A percentile compares a stretch with the other conserved stretches of the same genome.
Evolutionary conservation across 164 flowering plant species (phyloP).

Genomic region (Saururus chinensis): DNA sequence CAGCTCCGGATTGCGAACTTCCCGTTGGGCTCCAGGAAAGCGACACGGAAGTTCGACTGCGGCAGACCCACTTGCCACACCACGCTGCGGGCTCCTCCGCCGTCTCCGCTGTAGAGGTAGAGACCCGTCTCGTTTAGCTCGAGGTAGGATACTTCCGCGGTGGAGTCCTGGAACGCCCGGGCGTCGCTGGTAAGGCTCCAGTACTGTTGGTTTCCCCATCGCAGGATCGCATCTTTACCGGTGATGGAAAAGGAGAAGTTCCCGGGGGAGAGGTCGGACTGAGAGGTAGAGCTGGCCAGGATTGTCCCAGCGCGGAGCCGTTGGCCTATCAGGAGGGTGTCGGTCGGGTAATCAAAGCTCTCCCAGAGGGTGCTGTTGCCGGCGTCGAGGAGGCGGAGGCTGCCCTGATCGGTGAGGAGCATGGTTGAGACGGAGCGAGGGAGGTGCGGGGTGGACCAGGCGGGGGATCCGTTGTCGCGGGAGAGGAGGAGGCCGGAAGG

Average conservation of each 20-base stretch:
- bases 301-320: slow-evolving; percentile 19
- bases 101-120: slow-evolving; percentile 31
- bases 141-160: slow-evolving; percentile 29
- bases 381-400: slow-evolving; percentile 2
- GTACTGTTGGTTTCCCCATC: slow-evolving; percentile 49
- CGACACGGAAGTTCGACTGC: slow-evolving; percentile 38
- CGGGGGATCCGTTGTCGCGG: slow-evolving; percentile 21
- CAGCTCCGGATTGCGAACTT: slow-evolving; percentile 34
- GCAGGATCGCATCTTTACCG: slow-evolving; percentile 34
- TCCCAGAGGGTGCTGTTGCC: slow-evolving; percentile 6
- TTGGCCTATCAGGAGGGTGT: slow-evolving; percentile 42
- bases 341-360: slow-evolving; percentile 15
- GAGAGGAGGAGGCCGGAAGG: slow-evolving; percentile 32
- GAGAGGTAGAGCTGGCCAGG: slow-evolving; percentile 29
- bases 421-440: slow-evolving; percentile 22
- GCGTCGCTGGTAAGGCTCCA: slow-evolving; percentile 65
- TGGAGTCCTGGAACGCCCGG: slow-evolving; percentile 30
- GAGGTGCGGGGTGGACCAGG: slow-evolving; percentile 58
- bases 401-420: slow-evolving; percentile 5
- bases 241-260: slow-evolving; percentile 33
- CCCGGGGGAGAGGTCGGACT: slow-evolving; percentile 35
- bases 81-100: neutral
- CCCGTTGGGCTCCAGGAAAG: slow-evolving; percentile 38
- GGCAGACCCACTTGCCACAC: slow-evolving; percentile 23
- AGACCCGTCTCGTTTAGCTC: slow-evolving; percentile 46